Conservation (phyloP, 495 filamentous ascomycete species). For the Pseudoneurospora amorphoporcata region DNA sequence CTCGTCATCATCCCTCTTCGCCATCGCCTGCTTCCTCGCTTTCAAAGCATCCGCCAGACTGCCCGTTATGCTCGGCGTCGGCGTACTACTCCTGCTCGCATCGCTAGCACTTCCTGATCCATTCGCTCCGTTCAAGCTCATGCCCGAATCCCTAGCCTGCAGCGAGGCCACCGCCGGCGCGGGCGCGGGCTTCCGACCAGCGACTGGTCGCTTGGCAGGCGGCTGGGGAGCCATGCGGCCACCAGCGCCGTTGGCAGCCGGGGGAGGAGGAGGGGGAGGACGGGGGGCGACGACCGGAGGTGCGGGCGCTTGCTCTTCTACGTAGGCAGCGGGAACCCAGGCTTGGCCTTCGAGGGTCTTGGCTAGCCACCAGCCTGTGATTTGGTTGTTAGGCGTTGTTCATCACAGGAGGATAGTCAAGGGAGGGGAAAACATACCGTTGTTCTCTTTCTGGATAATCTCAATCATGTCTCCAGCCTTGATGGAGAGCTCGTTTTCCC, state of each 20-base stretch:
- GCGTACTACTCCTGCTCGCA: constrained; percentile 58
- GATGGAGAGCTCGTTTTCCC: constrained; percentile 68
- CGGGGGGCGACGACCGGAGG: constrained; percentile 43
- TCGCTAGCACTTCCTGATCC: constrained; percentile 39
- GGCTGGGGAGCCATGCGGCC: constrained; percentile 71
- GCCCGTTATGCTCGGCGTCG: constrained; percentile 62
- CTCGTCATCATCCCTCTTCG: constrained; percentile 61
- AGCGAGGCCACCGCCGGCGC: constrained; percentile 30
- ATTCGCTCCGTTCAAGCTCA: constrained; percentile 58
- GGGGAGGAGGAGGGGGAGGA: constrained; percentile 39
- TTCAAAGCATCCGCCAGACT: constrained; percentile 75
- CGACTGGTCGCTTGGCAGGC: constrained; percentile 74
- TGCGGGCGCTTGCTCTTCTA: constrained; percentile 64
- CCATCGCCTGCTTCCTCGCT: constrained; percentile 52
- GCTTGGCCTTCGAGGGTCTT: constrained; percentile 64
- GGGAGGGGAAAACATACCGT: constrained; percentile 53
- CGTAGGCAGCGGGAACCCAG: constrained; percentile 89
- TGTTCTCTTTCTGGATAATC: constrained; percentile 78
- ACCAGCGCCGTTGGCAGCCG: constrained; percentile 38
- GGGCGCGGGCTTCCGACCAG: constrained; percentile 54
- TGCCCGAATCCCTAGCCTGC: constrained; percentile 59
- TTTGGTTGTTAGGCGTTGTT: constrained; percentile 2
- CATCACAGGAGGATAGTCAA: background rate
- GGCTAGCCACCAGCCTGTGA: constrained; percentile 86
- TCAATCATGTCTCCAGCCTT: constrained; percentile 68